Evolutionary conservation across 108 stramenopile species (phyloP), one percentile per base, ranked within the genome.

Genomic region (Skeletonema menzelii): DNA sequence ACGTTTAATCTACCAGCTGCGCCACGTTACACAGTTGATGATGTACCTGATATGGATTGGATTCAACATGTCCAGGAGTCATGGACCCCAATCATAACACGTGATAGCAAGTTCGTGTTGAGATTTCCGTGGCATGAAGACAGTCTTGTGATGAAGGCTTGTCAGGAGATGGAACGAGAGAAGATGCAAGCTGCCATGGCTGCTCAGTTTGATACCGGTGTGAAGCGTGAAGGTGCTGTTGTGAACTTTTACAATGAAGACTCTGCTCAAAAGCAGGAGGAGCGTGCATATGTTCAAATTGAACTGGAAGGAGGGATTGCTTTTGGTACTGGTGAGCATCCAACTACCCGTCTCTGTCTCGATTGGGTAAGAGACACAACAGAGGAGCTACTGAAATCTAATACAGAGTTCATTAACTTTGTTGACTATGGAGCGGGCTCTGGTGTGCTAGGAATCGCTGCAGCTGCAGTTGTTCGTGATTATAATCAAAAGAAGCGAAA

Each of bases 241-340:
- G 77, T 78, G 19, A 70, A 78, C 67, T 71, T 78, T 69, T 35
- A 66, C 26, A 59, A 42, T 58, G 57, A 58, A 65, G 69, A 60
- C 6, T 44, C 35, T 4, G 75, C 64, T 0, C 19, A 65, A 8
- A 53, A 66, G 14, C 24, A 19, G 34, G 60, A 81, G 22, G 38
- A 60, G 2, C 64, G 63, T 7, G 34, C 67, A 5, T 65, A 78
- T 27, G 77, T 86, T 7, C 69, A 86, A 64, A 79, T 93, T 40
- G 30, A 77, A 31, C 53, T 93, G 32, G 85, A 93, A 69, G 92
- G 92, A 42, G 92, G 90, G 0, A 86, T 91, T 60, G 92, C 92
- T 2, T 94, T 94, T 86, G 92, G 92, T 47, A 90, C 92, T 1
- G 92, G 92, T n/a, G 92, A 94, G 58, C 92, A 94, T 75, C 88